Evolutionary conservation across 257 asterid genomes (phyloP), one percentile per base, ranked within the genome.

Genomic region (Solanum corneliomulleri): DNA sequence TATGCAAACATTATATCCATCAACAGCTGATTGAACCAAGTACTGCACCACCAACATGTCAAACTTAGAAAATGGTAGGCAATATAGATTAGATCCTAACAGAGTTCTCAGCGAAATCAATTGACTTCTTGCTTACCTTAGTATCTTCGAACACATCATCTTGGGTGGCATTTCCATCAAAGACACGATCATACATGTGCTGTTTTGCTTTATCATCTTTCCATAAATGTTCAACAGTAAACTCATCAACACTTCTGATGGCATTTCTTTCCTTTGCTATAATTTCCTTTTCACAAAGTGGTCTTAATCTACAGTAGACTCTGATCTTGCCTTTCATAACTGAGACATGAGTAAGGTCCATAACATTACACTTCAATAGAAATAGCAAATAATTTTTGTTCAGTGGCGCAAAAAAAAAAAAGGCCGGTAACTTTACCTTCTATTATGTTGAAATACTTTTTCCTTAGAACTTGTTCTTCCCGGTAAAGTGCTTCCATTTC

Each of bases 281-380:
- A 25, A 91, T 88, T 92, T 97, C 99, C 88, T 94, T 96, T 64
- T 91, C 94, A 86, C 93, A 94, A 71, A 96, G 94, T 88, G 99
- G 99, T 90, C 99, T 94, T 89, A 95, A 83, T 90, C 99, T 95
- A 87, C 99, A 97, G 56, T 95, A 95, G 37, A 97, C 99, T 86
- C 99, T 94, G 84, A 97, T 91, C 91, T 97, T 97, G 88, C 99
- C 99, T 90, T 97, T 97, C 99, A 96, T 94, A 91, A 95, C 99
- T 96, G 86, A 84, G 25, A 87, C 64, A 85, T 85, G 87, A 80
- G 83, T 64, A 21, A 81, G 60, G 78, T 49, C 44, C 85, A 80
- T 29, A 27, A 31, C n/a, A 80, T 47, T 31, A 81, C 1, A 47
- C 29, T 47, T 49, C 42, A 80, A 80, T 27, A 47, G 44, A 80